Evolutionary conservation across 2,329 filamentous ascomycete species (phyloP), one percentile per base, ranked within the genome.

Genomic region (Colletotrichum spinosum): DNA sequence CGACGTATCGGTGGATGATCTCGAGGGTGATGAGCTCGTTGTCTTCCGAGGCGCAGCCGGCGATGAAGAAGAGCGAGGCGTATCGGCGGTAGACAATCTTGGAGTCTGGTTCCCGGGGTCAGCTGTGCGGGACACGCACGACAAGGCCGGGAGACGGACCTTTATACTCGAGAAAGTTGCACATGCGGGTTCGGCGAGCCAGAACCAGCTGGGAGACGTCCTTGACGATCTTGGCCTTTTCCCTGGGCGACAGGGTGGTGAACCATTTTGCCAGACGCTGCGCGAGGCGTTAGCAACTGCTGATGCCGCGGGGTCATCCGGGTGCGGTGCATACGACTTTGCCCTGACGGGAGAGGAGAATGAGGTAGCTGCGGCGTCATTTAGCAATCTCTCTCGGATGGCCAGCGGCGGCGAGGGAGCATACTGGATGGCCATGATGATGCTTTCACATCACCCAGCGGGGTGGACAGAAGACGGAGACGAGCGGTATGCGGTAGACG

Each of bases 211-310:
- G 96, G 67, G 96, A 94, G 74, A 99, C 96, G 85, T 99, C 96
- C 82, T 99, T 99, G 86, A 99, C 95, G 77, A 99, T 98, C 87
- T 99, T 99, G 81, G 95, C 96, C 84, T 99, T 99, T 77, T 99
- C 96, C 81, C 92, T 97, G 69, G 96, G 96, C 41, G 95, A 97
- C 69, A 99, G 87, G 13, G 96, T 99, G 60, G 94, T 97, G 83
- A 99, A 99, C 96, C 96, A 99, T 84, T 99, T 99, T 72, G 96
- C 96, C 61, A 99, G 90, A 77, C 96, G 94, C 96, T 99, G 81
- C 61, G 69, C 25, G 65, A 70, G 52, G 13, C 33, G 37, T 34
- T 15, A 8, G 10, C 34, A 51, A 61, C 45, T 68, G 53, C 17
- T 37, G 34, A 15, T 10, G 34, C 2, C 7, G 15, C 10, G 12